A percentile compares a stretch with the other conserved stretches of the same genome.
Evolutionary conservation across 306 rosid genomes (phyloP).

Genomic region (Crataegus laevigata): DNA sequence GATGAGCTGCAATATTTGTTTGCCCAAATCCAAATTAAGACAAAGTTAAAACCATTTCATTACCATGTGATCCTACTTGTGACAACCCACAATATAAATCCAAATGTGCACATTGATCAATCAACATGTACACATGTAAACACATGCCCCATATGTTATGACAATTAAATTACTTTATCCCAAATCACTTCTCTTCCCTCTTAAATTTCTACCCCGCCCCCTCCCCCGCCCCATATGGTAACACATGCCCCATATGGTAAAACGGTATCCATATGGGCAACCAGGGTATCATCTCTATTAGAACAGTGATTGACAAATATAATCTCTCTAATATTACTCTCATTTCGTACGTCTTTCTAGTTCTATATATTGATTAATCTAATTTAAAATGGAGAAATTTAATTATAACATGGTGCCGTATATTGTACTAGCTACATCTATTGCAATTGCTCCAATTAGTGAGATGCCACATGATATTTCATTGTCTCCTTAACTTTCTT

Average conservation of each 20-base stretch:
- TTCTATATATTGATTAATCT: too few species aligned
- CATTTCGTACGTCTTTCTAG: background rate
- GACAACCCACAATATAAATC: constrained; percentile 2
- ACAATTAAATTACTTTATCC: background rate
- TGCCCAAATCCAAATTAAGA: background rate
- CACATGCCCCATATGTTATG: constrained; percentile 2
- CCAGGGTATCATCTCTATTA: too few species aligned
- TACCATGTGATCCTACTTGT: background rate
- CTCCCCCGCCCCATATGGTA: too few species aligned
- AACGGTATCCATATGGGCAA: too few species aligned
- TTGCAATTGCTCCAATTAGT: background rate
- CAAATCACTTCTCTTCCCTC: background rate
- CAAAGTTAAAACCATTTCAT: background rate
- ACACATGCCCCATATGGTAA: too few species aligned
- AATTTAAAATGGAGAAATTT: too few species aligned
- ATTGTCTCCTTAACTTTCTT: background rate
- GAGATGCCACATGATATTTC: background rate
- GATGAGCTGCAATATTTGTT: constrained; percentile 65
- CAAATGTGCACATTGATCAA: constrained; percentile 11
- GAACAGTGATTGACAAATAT: background rate
- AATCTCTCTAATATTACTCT: background rate
- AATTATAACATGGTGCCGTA: background rate
- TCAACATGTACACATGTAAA: background rate
- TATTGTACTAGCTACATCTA: background rate
- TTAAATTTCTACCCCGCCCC: background rate